Evolutionary conservation across 768 basidiomycete species (phyloP).

Genomic region (Gelatoporia subvermispora): DNA sequence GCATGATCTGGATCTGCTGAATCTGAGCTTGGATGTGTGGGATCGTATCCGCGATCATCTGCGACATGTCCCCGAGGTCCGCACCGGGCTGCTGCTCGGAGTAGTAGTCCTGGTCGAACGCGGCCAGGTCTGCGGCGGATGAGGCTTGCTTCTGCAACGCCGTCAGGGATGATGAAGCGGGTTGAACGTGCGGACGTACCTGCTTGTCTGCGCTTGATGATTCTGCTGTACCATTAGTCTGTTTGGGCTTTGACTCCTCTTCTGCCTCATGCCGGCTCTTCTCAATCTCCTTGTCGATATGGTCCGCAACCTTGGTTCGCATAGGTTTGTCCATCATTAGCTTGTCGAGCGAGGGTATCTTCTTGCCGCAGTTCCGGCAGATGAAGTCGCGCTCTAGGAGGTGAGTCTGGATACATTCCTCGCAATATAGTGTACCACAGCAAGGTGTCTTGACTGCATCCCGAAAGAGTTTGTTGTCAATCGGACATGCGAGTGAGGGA

Average conservation of each 20-base stretch:
- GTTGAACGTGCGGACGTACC: conserved; percentile 1
- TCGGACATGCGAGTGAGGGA: conserved; percentile 73
- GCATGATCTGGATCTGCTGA: conserved; percentile 70
- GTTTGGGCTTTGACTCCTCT: conserved; percentile 8
- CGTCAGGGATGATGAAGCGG: not conserved
- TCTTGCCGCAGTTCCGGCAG: conserved; percentile 87
- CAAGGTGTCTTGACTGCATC: conserved; percentile 96
- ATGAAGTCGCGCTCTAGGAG: conserved; percentile 92
- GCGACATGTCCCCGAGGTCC: conserved; percentile 57
- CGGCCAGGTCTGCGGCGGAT: not conserved
- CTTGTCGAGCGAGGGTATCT: conserved; percentile 86
- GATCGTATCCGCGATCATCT: conserved; percentile 69
- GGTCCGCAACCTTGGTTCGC: conserved; percentile 72
- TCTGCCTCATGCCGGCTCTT: conserved; percentile 63
- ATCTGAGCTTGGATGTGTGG: conserved; percentile 84
- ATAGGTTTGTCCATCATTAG: conserved; percentile 74
- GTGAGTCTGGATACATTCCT: conserved; percentile 95
- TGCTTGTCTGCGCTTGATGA: conserved; percentile 5
- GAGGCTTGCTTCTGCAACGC: not conserved
- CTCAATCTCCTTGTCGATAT: conserved; percentile 78
- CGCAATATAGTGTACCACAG: conserved; percentile 87
- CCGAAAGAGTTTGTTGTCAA: conserved; percentile 90
- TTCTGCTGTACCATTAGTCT: not conserved
- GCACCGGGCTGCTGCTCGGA: conserved; percentile 64
- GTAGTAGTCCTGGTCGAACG: conserved; percentile 57